Conservation (phyloP, 805 yeast species). For the Barnettozyma sp. region DNA sequence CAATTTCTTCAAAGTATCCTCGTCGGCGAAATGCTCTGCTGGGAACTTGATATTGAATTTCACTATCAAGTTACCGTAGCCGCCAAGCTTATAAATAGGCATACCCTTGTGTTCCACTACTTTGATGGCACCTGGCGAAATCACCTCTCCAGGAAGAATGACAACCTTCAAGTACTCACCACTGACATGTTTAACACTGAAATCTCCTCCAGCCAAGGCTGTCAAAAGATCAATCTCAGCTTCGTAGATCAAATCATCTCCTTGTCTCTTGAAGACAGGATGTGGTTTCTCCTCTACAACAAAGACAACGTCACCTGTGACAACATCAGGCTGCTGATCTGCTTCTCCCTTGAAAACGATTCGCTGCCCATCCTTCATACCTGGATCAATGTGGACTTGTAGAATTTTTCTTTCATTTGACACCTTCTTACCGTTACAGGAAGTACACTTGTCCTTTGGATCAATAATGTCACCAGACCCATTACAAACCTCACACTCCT, state of each 20-base stretch:
- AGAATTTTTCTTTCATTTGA: conserved; percentile 82
- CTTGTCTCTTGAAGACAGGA: conserved; percentile 75
- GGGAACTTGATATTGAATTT: conserved; percentile 92
- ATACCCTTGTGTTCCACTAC: conserved; percentile 92
- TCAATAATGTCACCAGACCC: conserved; percentile 89
- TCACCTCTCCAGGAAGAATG: conserved; percentile 87
- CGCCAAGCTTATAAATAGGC: conserved; percentile 90
- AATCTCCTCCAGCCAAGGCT: conserved; percentile 93
- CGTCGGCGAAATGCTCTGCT: conserved; percentile 58
- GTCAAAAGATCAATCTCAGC: conserved; percentile 88
- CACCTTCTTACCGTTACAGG: conserved; percentile 86
- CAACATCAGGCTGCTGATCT: conserved; percentile 90
- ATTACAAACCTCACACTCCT: conserved; percentile 84
- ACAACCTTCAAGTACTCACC: conserved; percentile 85
- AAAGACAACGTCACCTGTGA: conserved; percentile 95
- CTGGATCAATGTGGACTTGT: conserved; percentile 92
- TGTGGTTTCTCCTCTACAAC: conserved; percentile 89
- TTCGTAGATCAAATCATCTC: conserved; percentile 77
- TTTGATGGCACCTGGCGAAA: conserved; percentile 75
- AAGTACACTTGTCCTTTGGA: conserved; percentile 80
- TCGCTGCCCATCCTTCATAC: conserved; percentile 93
- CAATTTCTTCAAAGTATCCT: conserved; percentile 64
- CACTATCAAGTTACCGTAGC: conserved; percentile 79
- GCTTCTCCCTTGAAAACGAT: conserved; percentile 93
- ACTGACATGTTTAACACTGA: conserved; percentile 81